These are phyloP conservation scores for Melanomma pulvis-pyrius DNA, from an alignment of 495 filamentous ascomycete genomes.

Conservation along the genomic window DNA sequence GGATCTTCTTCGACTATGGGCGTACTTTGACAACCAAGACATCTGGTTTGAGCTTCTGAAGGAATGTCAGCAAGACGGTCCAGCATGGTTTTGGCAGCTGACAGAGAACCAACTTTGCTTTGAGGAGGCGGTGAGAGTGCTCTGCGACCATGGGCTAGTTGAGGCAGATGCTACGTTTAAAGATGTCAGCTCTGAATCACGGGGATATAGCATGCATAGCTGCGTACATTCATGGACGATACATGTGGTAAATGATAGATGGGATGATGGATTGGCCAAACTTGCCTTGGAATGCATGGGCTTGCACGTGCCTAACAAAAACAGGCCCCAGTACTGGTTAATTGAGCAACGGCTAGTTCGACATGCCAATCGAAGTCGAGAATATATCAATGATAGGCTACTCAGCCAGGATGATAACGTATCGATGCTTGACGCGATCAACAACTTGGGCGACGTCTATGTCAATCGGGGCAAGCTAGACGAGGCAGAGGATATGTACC, in stretches of 20 bases:
- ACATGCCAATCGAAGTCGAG: slow-evolving; percentile 3
- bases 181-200: neutral
- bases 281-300: slow-evolving; percentile 22
- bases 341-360: slow-evolving; percentile 23
- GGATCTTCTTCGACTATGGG: slow-evolving; percentile 51
- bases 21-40: slow-evolving; percentile 49
- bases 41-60: slow-evolving; percentile 24
- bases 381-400: slow-evolving; percentile 12
- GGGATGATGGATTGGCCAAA: slow-evolving; percentile 7
- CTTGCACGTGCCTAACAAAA: neutral
- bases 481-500: slow-evolving; percentile 6
- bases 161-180: neutral
- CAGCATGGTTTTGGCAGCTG: slow-evolving; percentile 20
- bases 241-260: slow-evolving; percentile 18
- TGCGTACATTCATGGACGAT: slow-evolving; percentile 25
- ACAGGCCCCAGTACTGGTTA: neutral
- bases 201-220: slow-evolving; percentile 28
- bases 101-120: slow-evolving; percentile 24
- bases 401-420: neutral
- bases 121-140: slow-evolving; percentile 7
- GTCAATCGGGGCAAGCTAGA: slow-evolving; percentile 38
- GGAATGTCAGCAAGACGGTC: slow-evolving; percentile 6
- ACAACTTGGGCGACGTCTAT: slow-evolving; percentile 36
- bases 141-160: slow-evolving; percentile 21
- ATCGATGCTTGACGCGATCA: neutral